Conservation (phyloP, 176 grass and related monocot species). For the Avena insularis region DNA sequence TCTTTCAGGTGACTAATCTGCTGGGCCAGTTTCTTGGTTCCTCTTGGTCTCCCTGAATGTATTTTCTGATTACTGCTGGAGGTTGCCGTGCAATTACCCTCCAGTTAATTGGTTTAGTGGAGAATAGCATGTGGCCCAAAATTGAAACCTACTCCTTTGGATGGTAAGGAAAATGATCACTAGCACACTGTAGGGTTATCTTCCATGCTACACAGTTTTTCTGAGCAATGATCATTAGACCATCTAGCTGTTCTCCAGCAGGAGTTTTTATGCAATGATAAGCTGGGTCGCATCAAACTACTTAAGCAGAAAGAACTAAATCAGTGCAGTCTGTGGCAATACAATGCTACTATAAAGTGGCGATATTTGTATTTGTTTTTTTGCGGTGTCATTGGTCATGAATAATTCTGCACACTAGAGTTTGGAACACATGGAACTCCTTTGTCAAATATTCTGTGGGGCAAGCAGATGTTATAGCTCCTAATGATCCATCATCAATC, state of each 20-base stretch:
- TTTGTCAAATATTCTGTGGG: no score
- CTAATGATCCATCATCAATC: no score
- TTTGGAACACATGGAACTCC: no score
- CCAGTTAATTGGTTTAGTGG: background rate
- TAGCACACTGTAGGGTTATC: background rate
- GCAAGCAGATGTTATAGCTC: no score
- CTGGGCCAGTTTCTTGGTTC: slow-evolving; percentile 70
- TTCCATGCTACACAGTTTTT: background rate
- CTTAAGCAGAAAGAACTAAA: background rate
- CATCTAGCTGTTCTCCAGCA: background rate
- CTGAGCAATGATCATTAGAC: background rate
- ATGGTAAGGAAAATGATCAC: slow-evolving; percentile 26
- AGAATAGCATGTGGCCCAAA: slow-evolving; percentile 16
- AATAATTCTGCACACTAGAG: background rate
- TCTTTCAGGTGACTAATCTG: slow-evolving; percentile 79
- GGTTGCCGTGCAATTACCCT: slow-evolving; percentile 19
- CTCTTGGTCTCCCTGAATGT: slow-evolving; percentile 66
- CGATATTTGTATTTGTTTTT: background rate
- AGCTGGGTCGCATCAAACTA: background rate
- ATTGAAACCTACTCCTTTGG: background rate
- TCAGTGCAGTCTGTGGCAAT: background rate
- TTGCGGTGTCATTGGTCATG: background rate
- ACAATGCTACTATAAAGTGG: background rate
- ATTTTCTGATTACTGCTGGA: slow-evolving; percentile 23
- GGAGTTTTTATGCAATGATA: background rate